These are phyloP conservation scores for Botrytis galanthina DNA, from an alignment of 2,329 filamentous ascomycete species.

Conservation along the genomic window DNA sequence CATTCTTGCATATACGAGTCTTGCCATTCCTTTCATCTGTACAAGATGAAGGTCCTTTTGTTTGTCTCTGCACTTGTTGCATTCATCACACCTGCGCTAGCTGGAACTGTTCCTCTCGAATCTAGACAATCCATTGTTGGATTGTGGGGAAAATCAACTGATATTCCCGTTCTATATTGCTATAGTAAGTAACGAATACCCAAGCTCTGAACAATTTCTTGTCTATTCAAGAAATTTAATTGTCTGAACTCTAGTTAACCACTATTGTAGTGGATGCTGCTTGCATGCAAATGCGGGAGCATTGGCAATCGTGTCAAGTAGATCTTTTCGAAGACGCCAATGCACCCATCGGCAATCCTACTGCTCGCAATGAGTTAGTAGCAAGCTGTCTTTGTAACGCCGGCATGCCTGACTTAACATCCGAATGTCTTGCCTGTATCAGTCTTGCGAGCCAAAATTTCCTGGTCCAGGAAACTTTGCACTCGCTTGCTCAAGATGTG, in stretches of 20 bases:
- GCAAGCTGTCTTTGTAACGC: constrained; percentile 3
- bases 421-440: constrained; percentile 2
- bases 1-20: not conserved
- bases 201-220: too few relatives aligned
- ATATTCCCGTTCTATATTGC: not conserved
- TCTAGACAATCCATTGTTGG: not conserved
- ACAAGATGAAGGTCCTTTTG: not conserved
- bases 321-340: not conserved
- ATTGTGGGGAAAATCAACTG: not conserved
- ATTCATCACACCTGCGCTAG: not conserved
- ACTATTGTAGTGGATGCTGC: not conserved
- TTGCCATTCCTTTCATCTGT: not conserved
- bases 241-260: not conserved
- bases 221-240: accelerated
- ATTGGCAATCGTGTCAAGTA: constrained; percentile 6
- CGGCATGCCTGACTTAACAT: not conserved
- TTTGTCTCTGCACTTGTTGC: not conserved
- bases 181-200: not conserved
- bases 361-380: not conserved
- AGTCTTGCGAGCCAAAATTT: not conserved
- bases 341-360: not conserved
- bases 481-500: not conserved
- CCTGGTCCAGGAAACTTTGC: not conserved
- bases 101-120: not conserved
- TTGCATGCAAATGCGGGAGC: not conserved